Conservation (phyloP, 345 rosid species). For the Triadica sebifera region DNA sequence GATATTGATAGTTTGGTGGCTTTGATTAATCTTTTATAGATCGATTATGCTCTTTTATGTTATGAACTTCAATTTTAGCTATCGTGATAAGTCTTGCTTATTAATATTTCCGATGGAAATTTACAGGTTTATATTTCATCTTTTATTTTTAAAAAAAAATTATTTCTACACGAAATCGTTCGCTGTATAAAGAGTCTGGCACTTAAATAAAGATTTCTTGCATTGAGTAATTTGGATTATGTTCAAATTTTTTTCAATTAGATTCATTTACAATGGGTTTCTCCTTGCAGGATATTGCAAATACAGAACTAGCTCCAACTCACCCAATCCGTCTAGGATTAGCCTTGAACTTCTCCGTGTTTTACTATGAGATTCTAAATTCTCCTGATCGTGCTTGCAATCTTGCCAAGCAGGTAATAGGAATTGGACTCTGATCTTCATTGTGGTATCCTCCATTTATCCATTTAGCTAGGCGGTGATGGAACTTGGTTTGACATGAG, state of each 20-base stretch:
- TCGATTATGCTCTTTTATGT: too few species aligned
- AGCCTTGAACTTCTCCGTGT: conserved; percentile 88
- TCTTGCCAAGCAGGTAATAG: conserved; percentile 78
- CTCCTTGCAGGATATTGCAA: conserved; percentile 71
- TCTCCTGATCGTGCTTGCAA: conserved; percentile 94
- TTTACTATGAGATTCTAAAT: conserved; percentile 85
- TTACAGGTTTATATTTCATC: too few species aligned
- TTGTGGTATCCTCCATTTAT: background rate
- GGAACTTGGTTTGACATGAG: background rate
- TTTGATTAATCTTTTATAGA: too few species aligned
- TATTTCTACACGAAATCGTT: too few species aligned
- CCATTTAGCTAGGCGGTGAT: background rate
- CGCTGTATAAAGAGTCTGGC: too few species aligned
- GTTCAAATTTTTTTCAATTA: too few species aligned
- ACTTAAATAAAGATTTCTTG: background rate
- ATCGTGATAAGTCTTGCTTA: background rate
- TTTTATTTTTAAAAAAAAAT: background rate
- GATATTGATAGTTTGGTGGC: too few species aligned
- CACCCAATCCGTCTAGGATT: conserved; percentile 89
- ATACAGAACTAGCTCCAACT: conserved; percentile 76
- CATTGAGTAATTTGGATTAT: background rate
- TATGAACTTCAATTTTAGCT: background rate
- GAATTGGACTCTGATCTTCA: background rate
- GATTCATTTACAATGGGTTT: background rate
- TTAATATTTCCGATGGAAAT: too few species aligned